Conservation (phyloP, 2,329 filamentous ascomycete genomes). For the Penicillium verrucosum region DNA sequence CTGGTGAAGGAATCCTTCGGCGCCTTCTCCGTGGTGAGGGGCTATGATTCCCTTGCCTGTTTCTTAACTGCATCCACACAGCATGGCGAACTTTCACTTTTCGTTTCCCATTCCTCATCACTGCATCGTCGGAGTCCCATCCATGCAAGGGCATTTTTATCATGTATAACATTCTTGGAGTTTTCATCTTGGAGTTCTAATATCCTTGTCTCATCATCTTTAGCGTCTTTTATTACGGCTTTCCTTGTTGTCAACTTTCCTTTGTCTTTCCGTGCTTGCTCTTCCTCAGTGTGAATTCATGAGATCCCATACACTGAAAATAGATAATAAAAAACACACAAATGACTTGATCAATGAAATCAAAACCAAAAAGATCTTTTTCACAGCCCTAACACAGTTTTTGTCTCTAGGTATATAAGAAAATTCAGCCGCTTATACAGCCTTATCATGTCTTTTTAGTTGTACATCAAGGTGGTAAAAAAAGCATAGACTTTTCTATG, state of each 20-base stretch:
- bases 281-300: neutral
- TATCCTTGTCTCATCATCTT: slow-evolving; percentile 7
- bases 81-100: neutral
- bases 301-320: neutral
- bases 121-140: slow-evolving; percentile 15
- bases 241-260: neutral
- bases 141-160: slow-evolving; percentile 6
- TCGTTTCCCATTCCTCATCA: neutral
- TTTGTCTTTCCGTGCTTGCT: neutral
- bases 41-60: slow-evolving; percentile 22
- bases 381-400: too few species aligned
- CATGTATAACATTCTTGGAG: slow-evolving; percentile 20
- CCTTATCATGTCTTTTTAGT: too few species aligned
- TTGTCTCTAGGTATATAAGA: too few species aligned
- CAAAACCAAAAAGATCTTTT: neutral
- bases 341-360: neutral
- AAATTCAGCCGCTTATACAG: too few species aligned
- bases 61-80: neutral
- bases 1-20: slow-evolving; percentile 48
- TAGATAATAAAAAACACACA: neutral
- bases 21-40: slow-evolving; percentile 40
- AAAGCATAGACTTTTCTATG: too few species aligned
- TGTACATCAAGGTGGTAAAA: too few species aligned
- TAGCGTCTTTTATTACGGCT: neutral
- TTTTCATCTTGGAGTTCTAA: slow-evolving; percentile 10